phyloP scores from a whole-genome alignment of 2,329 filamentous ascomycete species.

The Drechmeria coniospora region DNA sequence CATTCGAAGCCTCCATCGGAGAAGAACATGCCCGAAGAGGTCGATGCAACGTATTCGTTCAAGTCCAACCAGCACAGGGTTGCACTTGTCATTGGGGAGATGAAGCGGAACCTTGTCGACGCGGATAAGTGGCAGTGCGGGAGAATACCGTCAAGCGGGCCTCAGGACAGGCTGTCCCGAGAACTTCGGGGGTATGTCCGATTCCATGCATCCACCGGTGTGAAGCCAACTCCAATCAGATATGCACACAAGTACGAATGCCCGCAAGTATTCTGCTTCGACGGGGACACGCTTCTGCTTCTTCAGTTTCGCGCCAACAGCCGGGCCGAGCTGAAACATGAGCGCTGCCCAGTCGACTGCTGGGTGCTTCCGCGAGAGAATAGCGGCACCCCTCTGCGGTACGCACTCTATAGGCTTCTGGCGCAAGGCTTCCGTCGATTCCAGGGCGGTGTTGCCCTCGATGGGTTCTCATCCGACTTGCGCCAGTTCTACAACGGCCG shows the following conservation, averaged over 20 bases:
- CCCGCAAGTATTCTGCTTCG: constrained; percentile 1
- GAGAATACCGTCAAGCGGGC: not conserved
- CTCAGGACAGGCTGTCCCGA: not conserved
- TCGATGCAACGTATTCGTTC: not conserved
- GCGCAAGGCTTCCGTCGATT: not conserved
- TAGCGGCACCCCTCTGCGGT: not conserved
- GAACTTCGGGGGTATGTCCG: constrained; percentile 1
- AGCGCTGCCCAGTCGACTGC: constrained; percentile 1
- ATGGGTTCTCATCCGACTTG: no score
- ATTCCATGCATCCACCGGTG: no score
- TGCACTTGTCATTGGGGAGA: constrained; percentile 1
- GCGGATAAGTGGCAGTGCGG: not conserved
- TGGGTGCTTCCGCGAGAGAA: not conserved
- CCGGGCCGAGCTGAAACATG: not conserved
- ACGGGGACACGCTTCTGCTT: not conserved
- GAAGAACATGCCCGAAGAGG: not conserved
- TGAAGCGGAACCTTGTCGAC: not conserved
- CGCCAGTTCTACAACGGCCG: no score
- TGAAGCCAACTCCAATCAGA: constrained; percentile 1
- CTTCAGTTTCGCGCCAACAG: not conserved
- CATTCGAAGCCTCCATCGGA: not conserved
- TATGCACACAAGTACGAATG: constrained; percentile 1
- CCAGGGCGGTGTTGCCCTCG: no score
- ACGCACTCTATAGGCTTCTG: not conserved
- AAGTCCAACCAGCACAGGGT: not conserved